Percentiles rank a stretch among this genome's conserved stretches.
phyloP scores from a whole-genome alignment of 2,329 filamentous ascomycete genomes.

The Xylariales sp. region DNA sequence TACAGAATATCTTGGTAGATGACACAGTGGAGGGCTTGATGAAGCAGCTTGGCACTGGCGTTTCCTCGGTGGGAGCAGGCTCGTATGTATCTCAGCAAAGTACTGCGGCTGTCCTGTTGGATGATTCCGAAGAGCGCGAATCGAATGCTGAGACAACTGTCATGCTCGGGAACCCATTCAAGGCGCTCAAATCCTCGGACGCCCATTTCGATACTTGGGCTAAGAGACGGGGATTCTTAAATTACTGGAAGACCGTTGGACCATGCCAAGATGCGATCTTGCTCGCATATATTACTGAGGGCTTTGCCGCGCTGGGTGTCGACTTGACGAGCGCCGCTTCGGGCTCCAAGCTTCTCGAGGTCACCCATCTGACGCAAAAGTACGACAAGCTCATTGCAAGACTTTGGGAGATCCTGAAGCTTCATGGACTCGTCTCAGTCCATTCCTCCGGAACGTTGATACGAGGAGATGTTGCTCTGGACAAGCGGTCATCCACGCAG shows the following conservation, averaged over 20 bases:
- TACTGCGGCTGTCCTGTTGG: no score
- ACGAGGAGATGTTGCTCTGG: constrained; percentile 20
- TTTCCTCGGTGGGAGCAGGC: not conserved
- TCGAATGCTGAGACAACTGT: not conserved
- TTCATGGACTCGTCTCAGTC: not conserved
- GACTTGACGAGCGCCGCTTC: constrained; percentile 14
- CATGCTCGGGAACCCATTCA: not conserved
- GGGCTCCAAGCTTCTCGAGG: constrained; percentile 18
- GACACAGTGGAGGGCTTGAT: not conserved
- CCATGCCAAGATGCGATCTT: constrained; percentile 25
- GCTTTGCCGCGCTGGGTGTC: constrained; percentile 24
- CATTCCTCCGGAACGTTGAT: not conserved
- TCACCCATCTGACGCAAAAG: constrained; percentile 14
- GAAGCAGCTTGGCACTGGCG: not conserved
- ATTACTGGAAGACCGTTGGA: constrained; percentile 19
- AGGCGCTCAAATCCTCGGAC: not conserved
- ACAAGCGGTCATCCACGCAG: not conserved
- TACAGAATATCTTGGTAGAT: not conserved
- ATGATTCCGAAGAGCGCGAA: not conserved
- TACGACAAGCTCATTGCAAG: constrained; percentile 19
- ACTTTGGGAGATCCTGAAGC: not conserved
- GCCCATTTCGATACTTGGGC: not conserved
- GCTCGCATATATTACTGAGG: constrained; percentile 26
- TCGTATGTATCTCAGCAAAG: not conserved
- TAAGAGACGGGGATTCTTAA: not conserved